These are phyloP conservation scores for Eucalyptus shirleyi DNA, from an alignment of 345 rosid genomes.

Conservation along the genomic window DNA sequence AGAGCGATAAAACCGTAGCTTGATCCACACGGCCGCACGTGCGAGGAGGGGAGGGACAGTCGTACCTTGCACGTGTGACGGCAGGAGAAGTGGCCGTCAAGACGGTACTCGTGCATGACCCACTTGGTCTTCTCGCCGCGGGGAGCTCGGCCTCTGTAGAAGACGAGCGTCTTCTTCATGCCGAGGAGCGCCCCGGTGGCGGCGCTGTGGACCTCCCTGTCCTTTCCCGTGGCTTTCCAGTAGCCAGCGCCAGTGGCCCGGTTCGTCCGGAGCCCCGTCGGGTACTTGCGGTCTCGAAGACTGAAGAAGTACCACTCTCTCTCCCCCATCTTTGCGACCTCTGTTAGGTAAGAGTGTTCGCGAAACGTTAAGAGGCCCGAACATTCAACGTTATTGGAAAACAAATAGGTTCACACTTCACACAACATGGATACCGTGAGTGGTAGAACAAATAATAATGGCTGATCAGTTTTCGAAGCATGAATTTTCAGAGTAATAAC, in stretches of 20 bases:
- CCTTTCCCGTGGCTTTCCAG: slow-evolving; percentile 96
- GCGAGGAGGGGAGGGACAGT: neutral
- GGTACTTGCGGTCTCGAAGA: slow-evolving; percentile 86
- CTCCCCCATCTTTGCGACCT: slow-evolving; percentile 83
- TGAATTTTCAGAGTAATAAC: neutral
- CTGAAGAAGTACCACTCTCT: slow-evolving; percentile 89
- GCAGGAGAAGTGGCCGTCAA: slow-evolving; percentile 62
- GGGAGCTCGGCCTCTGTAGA: slow-evolving; percentile 83
- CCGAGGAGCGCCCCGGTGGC: slow-evolving; percentile 56
- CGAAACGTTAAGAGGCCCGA: neutral
- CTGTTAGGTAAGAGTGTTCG: slow-evolving; percentile 1
- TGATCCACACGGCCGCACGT: neutral
- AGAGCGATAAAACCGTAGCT: neutral
- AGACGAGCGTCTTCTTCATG: slow-evolving; percentile 81
- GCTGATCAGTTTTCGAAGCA: neutral
- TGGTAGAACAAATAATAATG: neutral
- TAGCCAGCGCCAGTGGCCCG: slow-evolving; percentile 86
- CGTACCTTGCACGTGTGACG: slow-evolving; percentile 79
- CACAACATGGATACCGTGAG: neutral
- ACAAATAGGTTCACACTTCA: neutral
- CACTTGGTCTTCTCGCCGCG: slow-evolving; percentile 89
- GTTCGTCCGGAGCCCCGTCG: slow-evolving; percentile 79
- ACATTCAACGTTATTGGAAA: neutral
- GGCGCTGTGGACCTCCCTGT: slow-evolving; percentile 50
- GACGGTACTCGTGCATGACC: slow-evolving; percentile 97